Evolutionary conservation across 2,329 filamentous ascomycete species (phyloP).

Genomic region (Aspergillus luchuensis): DNA sequence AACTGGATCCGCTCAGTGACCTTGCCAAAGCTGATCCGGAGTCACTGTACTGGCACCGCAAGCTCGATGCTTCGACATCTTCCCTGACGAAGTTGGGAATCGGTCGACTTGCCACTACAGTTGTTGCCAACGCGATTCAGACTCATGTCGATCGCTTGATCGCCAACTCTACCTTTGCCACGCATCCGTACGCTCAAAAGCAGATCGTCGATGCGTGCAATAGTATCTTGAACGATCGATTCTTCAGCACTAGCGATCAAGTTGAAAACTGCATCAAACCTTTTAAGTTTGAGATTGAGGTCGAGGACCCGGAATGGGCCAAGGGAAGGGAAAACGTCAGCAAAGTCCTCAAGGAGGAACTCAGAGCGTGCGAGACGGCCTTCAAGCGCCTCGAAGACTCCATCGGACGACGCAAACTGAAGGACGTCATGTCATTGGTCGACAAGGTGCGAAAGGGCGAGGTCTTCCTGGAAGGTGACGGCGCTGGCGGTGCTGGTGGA

Average conservation of each 20-base stretch:
- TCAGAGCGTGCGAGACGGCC: slow-evolving; percentile 79
- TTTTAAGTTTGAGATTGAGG: slow-evolving; percentile 96
- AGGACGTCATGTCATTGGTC: slow-evolving; percentile 86
- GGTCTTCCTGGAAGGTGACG: slow-evolving; percentile 79
- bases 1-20: slow-evolving; percentile 72
- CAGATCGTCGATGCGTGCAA: slow-evolving; percentile 91
- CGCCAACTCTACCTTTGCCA: slow-evolving; percentile 76
- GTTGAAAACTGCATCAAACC: slow-evolving; percentile 99
- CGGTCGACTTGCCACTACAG: slow-evolving; percentile 85
- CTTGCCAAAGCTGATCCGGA: slow-evolving; percentile 83
- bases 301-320: slow-evolving; percentile 86
- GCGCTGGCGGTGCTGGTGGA: slow-evolving; percentile 81
- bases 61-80: slow-evolving; percentile 88
- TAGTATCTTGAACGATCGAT: slow-evolving; percentile 86
- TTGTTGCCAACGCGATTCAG: slow-evolving; percentile 86
- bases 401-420: slow-evolving; percentile 80
- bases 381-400: slow-evolving; percentile 72
- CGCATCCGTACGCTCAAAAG: slow-evolving; percentile 87
- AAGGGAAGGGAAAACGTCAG: slow-evolving; percentile 81
- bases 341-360: slow-evolving; percentile 79
- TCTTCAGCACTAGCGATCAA: slow-evolving; percentile 96
- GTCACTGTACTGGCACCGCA: slow-evolving; percentile 87
- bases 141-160: slow-evolving; percentile 79
- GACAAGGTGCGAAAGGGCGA: slow-evolving; percentile 88
- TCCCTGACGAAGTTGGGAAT: slow-evolving; percentile 92